Base-by-base conservation (phyloP, 148 eudicot genomes). In the Rheum nobile region DNA sequence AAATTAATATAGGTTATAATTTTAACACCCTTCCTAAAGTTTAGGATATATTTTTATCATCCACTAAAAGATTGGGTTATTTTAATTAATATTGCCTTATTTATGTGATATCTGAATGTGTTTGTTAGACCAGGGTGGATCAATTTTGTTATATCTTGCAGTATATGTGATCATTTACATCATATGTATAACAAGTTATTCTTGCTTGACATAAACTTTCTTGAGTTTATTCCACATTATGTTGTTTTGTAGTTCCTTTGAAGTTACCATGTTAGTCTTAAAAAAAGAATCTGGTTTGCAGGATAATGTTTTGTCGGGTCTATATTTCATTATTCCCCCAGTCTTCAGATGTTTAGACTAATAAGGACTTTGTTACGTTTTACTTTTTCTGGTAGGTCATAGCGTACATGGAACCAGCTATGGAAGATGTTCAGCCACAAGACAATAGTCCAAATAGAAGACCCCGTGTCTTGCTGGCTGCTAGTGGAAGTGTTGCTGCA, bases 401-500 rank as follows among this genome's bases (percentile, higher is more conserved):
- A 14, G 67, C 14, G 10, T 24, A 24, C 67, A 28, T 5, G 11
- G 67, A 57, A 57, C 34, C 67, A 26, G 32, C 8, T 65, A 65
- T 65, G 70, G 16, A 41, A 32, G 70, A 65, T 14, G 39, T 65
- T 32, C 19, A 65, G 41, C 22, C 21, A 16, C 70, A 17, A 32
- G 70, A 65, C 21, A 65, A 65, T 65, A 65, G 70, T 65, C 41
- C 39, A 34, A 65, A 34, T 65, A 90, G 93, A 80, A 95, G 85
- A 71, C 92, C 98, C 44, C 88, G 86, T 59, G 87, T 95, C 71
- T 85, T 91, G 47, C 89, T 95, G 55, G 98, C 98, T 74, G 97
- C 98, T 19, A 91, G 98, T 83, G 98, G 98, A 82, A 95, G 98
- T 86, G 98, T 95, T 34, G 96, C 98, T 72, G 83, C 98, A 12